Conservation (phyloP, 345 rosid species). For the Psidium friedrichsthalianum region DNA sequence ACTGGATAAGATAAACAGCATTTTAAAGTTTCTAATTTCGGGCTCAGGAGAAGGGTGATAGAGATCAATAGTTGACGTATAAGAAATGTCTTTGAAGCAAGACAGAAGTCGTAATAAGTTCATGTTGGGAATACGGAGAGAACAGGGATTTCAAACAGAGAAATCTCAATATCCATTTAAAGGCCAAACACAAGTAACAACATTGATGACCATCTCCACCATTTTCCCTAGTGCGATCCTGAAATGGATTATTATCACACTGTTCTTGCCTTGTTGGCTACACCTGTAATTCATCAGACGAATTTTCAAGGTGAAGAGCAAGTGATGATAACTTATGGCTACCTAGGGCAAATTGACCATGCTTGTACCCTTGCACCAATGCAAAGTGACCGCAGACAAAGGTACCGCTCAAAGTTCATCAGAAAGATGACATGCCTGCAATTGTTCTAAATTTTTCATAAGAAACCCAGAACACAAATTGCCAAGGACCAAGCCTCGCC, state of each 20-base stretch:
- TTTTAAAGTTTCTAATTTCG: not conserved
- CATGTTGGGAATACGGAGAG: not conserved
- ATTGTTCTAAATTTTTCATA: conserved; percentile 63
- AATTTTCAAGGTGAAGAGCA: not conserved
- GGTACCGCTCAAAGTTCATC: conserved; percentile 1
- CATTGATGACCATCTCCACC: not conserved
- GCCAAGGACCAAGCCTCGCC: conserved; percentile 98
- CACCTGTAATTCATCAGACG: not conserved
- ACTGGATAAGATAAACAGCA: not conserved
- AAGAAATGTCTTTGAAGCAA: not conserved
- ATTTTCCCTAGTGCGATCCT: not conserved
- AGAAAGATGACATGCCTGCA: conserved; percentile 72
- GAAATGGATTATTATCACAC: not conserved
- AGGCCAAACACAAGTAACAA: not conserved
- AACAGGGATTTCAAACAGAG: not conserved
- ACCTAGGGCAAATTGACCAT: not conserved
- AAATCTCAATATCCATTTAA: not conserved
- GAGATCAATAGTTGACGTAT: not conserved
- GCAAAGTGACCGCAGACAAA: not conserved
- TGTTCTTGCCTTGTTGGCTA: not conserved
- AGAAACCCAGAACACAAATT: conserved; percentile 86
- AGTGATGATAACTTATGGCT: not conserved
- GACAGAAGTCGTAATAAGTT: not conserved
- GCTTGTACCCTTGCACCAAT: not conserved
- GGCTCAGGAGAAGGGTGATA: not conserved